Evolutionary conservation across 305 asterid species (phyloP).

Genomic region (Fraxinus floribunda): DNA sequence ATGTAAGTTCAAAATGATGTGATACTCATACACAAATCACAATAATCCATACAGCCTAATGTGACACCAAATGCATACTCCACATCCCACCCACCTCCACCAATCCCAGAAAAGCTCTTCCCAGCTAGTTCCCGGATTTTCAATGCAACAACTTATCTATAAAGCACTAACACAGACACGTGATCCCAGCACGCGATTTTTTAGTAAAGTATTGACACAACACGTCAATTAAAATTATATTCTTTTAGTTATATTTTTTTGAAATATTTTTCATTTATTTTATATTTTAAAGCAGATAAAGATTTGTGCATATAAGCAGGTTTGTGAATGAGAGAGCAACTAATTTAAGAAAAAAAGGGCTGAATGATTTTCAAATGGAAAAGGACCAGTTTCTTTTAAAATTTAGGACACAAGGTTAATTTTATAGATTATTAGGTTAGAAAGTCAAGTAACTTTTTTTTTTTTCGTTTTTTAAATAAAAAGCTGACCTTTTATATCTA

Average conservation of each 20-base stretch:
- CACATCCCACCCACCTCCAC: neutral
- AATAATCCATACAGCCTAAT: conserved; percentile 6
- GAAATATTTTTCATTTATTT: neutral
- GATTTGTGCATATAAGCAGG: neutral
- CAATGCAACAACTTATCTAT: neutral
- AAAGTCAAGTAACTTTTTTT: neutral
- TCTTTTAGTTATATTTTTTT: neutral
- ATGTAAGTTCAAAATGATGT: conserved; percentile 14
- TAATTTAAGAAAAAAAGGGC: neutral
- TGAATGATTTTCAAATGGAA: neutral
- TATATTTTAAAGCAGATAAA: neutral
- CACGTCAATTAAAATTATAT: neutral
- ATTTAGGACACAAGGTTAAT: neutral
- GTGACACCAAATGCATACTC: conserved; percentile 8
- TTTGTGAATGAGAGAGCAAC: neutral
- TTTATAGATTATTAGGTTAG: neutral
- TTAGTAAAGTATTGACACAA: neutral
- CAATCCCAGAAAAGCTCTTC: neutral
- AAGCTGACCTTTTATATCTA: neutral
- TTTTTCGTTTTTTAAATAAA: too few relatives aligned
- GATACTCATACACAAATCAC: conserved; percentile 10
- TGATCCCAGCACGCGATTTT: neutral
- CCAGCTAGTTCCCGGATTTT: neutral
- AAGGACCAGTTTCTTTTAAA: neutral
- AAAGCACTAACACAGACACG: neutral